These are phyloP conservation scores for Talaromyces sp. DNA, from an alignment of 2,329 filamentous ascomycete genomes.

Conservation along the genomic window DNA sequence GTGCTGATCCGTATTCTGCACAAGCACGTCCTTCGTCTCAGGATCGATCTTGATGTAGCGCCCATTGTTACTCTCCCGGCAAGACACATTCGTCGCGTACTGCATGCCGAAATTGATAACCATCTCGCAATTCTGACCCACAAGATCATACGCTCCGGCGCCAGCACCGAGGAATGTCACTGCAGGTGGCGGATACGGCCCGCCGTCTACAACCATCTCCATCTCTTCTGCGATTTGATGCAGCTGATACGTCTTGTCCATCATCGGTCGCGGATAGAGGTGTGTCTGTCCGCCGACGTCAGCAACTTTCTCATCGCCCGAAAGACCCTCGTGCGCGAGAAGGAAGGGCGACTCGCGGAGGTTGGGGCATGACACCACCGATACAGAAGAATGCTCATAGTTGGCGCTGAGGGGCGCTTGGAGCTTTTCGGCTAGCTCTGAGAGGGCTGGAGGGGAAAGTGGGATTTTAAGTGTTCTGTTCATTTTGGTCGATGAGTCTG, in stretches of 20 bases:
- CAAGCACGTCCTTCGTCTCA: background rate
- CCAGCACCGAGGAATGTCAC: background rate
- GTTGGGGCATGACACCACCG: background rate
- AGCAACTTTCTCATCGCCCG: background rate
- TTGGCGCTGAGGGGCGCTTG: background rate
- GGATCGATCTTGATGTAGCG: background rate
- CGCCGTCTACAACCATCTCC: background rate
- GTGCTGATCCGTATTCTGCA: background rate
- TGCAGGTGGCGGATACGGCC: background rate
- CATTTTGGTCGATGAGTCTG: background rate
- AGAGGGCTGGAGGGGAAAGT: background rate
- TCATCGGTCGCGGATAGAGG: background rate
- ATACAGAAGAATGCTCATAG: background rate
- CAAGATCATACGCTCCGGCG: background rate
- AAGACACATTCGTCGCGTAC: background rate
- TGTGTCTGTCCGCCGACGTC: background rate
- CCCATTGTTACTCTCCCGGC: background rate
- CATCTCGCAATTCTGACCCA: background rate
- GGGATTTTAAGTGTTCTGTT: background rate
- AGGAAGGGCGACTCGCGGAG: background rate
- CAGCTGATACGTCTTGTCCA: background rate
- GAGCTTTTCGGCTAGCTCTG: background rate
- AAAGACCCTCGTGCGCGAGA: background rate
- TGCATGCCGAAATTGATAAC: background rate
- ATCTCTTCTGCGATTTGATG: background rate